phyloP scores from a whole-genome alignment of 768 basidiomycete genomes.

The Tylopilus balloui region DNA sequence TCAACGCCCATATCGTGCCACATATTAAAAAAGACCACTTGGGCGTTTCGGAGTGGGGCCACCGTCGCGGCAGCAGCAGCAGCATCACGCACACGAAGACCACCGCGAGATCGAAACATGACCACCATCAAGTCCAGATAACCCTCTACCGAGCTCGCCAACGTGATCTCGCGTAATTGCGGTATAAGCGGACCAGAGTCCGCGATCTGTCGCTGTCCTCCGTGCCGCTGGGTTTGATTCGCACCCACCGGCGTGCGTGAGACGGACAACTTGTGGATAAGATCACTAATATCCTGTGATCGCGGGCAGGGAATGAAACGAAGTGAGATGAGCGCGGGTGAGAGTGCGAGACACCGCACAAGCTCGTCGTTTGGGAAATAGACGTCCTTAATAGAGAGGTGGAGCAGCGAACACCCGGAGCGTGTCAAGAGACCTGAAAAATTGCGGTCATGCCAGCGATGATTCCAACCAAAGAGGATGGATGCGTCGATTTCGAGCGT shows the following conservation, averaged over 20 bases:
- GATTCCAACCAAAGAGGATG: background rate
- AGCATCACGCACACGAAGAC: background rate
- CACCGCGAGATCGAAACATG: slow-evolving; percentile 11
- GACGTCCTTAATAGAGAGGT: slow-evolving; percentile 12
- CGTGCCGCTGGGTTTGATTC: background rate
- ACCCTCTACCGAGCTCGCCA: slow-evolving; percentile 14
- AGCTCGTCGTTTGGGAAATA: slow-evolving; percentile 17
- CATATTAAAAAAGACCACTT: slow-evolving; percentile 12
- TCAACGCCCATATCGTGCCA: slow-evolving; percentile 1
- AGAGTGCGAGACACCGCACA: slow-evolving; percentile 16
- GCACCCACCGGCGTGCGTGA: background rate
- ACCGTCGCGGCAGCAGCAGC: background rate
- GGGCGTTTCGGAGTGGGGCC: slow-evolving; percentile 5
- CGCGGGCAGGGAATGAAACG: slow-evolving; percentile 17
- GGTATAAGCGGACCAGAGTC: slow-evolving; percentile 1
- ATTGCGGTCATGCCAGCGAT: slow-evolving; percentile 5
- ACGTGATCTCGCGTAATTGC: slow-evolving; percentile 11
- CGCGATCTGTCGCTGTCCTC: background rate
- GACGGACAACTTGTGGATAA: slow-evolving; percentile 6
- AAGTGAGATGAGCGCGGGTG: slow-evolving; percentile 9
- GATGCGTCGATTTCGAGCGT: slow-evolving; percentile 17
- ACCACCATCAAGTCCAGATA: slow-evolving; percentile 6
- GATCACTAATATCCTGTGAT: slow-evolving; percentile 11
- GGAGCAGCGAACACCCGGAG: slow-evolving; percentile 11
- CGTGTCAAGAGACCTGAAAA: slow-evolving; percentile 17